A percentile compares a stretch with the other conserved stretches of the same genome.
Evolutionary conservation across 345 rosid species (phyloP).

Genomic region (Gynandropsis gynandra): DNA sequence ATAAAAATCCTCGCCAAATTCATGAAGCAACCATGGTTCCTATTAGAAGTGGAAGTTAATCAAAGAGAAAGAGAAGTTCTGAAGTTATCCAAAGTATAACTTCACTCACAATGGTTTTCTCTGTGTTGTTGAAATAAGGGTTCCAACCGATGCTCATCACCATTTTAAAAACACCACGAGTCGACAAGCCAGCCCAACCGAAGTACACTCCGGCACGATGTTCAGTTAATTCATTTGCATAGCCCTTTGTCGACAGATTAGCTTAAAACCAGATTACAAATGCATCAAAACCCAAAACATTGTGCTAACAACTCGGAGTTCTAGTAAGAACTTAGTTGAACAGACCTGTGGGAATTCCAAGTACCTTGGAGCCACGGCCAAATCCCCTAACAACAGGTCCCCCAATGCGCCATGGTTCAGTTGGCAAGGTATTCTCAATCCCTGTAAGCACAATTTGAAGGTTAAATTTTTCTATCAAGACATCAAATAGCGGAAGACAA

Average conservation of each 20-base stretch:
- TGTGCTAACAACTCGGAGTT: too few relatives aligned
- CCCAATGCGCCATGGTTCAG: slow-evolving; percentile 75
- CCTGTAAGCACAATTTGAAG: slow-evolving; percentile 39
- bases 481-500: neutral
- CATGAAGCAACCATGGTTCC: slow-evolving; percentile 97
- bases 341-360: slow-evolving; percentile 90
- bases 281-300: too few relatives aligned
- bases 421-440: slow-evolving; percentile 76
- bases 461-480: too few relatives aligned
- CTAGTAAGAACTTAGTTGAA: neutral
- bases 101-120: slow-evolving; percentile 77
- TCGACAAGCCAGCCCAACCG: slow-evolving; percentile 82
- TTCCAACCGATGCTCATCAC: slow-evolving; percentile 96
- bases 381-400: slow-evolving; percentile 88
- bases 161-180: slow-evolving; percentile 73
- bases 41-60: too few relatives aligned
- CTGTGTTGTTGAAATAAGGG: slow-evolving; percentile 76
- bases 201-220: slow-evolving; percentile 88
- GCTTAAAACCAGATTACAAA: slow-evolving; percentile 39
- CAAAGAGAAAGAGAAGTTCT: too few relatives aligned
- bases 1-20: slow-evolving; percentile 77
- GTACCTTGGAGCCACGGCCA: slow-evolving; percentile 96
- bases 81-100: neutral
- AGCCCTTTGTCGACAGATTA: slow-evolving; percentile 67
- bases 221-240: slow-evolving; percentile 48